Percentiles rank a stretch among this genome's conserved stretches.
Evolutionary conservation across 345 rosid species (phyloP).

Genomic region (Mercurialis annua): DNA sequence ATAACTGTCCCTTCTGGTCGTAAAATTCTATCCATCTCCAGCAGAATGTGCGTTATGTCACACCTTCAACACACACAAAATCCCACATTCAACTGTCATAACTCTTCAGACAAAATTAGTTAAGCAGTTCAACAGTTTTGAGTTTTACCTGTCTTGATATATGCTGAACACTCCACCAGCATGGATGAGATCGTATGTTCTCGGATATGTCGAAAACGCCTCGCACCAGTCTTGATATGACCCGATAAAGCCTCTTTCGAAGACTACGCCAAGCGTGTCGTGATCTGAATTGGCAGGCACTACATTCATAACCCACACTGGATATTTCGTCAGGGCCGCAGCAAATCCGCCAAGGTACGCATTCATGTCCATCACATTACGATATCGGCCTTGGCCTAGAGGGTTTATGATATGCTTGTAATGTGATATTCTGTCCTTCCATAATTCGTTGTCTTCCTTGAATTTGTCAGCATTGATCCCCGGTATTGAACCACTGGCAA

Average conservation of each 20-base stretch:
- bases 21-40: conserved; percentile 95
- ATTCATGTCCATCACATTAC: conserved; percentile 96
- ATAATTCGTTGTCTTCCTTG: conserved; percentile 66
- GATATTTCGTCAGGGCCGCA: conserved; percentile 61
- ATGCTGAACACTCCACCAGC: conserved; percentile 75
- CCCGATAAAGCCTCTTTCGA: conserved; percentile 82
- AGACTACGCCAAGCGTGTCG: conserved; percentile 80
- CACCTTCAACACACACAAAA: conserved; percentile 50
- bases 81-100: conserved; percentile 7
- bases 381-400: conserved; percentile 61
- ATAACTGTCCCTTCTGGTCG: conserved; percentile 96
- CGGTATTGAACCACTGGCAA: conserved; percentile 59
- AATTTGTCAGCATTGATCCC: conserved; percentile 63
- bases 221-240: conserved; percentile 97
- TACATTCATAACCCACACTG: conserved; percentile 93
- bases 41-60: conserved; percentile 63
- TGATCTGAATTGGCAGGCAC: conserved; percentile 62
- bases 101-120: neutral
- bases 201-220: conserved; percentile 93
- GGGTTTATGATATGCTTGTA: conserved; percentile 58
- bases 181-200: conserved; percentile 95
- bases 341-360: conserved; percentile 93
- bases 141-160: conserved; percentile 63
- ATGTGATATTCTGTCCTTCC: conserved; percentile 66
- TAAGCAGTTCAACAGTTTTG: neutral